Evolutionary conservation across 2,329 filamentous ascomycete species (phyloP).

Genomic region (Trichoderma breve): DNA sequence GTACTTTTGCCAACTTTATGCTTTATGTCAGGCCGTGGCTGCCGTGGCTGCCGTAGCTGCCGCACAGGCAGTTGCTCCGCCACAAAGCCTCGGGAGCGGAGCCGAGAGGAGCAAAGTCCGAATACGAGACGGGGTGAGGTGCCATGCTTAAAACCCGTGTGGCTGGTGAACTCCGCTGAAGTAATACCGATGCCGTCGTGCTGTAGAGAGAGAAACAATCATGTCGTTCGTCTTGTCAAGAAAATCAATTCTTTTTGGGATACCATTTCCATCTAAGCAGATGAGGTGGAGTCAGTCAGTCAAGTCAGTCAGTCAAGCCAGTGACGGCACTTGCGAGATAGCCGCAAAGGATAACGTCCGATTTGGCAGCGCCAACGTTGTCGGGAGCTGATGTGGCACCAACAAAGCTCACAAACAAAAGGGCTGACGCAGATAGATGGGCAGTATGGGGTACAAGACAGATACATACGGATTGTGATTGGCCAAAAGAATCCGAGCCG

Average conservation of each 20-base stretch:
- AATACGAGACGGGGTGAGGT: constrained; percentile 8
- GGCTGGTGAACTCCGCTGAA: neutral
- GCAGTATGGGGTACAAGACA: neutral
- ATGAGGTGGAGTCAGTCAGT: neutral
- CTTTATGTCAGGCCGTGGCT: constrained; percentile 14
- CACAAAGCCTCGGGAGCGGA: constrained; percentile 12
- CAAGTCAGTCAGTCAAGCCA: neutral
- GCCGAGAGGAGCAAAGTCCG: constrained; percentile 13
- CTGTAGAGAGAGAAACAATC: neutral
- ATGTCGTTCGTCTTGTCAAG: neutral
- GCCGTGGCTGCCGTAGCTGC: constrained; percentile 15
- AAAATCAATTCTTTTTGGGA: neutral
- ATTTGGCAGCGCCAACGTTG: neutral
- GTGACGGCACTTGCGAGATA: neutral
- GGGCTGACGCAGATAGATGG: neutral
- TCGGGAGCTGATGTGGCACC: neutral
- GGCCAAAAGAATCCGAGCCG: constrained; percentile 9
- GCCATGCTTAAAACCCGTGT: neutral
- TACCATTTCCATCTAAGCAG: neutral
- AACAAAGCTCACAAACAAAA: neutral
- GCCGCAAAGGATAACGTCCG: neutral
- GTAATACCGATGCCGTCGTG: neutral
- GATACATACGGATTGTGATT: neutral
- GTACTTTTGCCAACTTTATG: neutral
- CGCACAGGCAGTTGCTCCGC: constrained; percentile 16